Base-by-base conservation (phyloP, 495 filamentous ascomycete genomes). In the Aspergillus panamensis region DNA sequence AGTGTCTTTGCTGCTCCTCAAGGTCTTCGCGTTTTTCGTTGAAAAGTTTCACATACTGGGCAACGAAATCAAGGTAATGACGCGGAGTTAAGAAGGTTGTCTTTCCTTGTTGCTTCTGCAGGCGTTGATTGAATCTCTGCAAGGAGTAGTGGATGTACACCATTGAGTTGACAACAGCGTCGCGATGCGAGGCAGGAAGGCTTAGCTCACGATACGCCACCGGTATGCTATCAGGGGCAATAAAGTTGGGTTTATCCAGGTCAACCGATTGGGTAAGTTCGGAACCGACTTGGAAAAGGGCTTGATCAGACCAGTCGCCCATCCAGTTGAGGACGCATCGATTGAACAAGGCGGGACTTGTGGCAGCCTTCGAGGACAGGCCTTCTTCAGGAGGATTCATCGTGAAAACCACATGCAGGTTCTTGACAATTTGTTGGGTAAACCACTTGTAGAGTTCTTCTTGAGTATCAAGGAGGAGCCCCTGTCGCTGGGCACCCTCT, bases 361-460 rank as follows among this genome's bases (percentile, higher is more conserved):
- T 99, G 16, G 94, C 94, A 51, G 94, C 95, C 74, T 96, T 97
- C 6, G 92, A 96, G 10, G 89, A 92, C 42, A 99, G 74, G 1
- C 93, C 94, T 59, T 93, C 95, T 69, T 96, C 89, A 5, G 94
- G 94, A n/a, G 94, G 94, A 71, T 99, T 99, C 94, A 99, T 99
- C 2, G 94, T 99, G 67, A 99, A 97, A 37, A 99, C 94, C 55
- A 99, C 95, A 67, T 99, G 94, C 40, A 99, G 74, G 67, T 99
- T 99, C 82, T 95, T 96, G 69, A 97, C 88, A 61, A 99, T 97
- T 73, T 99, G 94, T 58, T 95, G 89, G 0, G 95, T 99, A 76
- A 99, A 99, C 94, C 94, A 99, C 73, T 96, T 97, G 80, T 99
- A 97, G 2, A 97, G 80, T 75, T 99, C 94, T 76, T 99, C 94